Base-by-base conservation (phyloP, 208 protist species). In the Leishmania aethiopica region DNA sequence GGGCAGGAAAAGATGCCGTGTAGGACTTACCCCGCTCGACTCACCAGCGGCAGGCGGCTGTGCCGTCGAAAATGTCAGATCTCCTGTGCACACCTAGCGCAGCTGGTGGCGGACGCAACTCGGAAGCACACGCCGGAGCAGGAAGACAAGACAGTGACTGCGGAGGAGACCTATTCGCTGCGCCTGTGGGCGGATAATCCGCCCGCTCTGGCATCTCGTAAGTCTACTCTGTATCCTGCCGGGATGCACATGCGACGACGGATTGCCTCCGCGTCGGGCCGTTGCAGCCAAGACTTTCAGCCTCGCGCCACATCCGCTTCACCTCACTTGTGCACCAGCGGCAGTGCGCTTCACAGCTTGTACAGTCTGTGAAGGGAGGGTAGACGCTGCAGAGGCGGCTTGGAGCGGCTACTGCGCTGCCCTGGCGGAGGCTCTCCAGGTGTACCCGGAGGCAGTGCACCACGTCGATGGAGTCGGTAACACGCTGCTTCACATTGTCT, bases 401-500 rank as follows among this genome's bases (percentile, higher is more conserved):
- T 42, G 35, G 35, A 17, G 62, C 32, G 53, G 74, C 47, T 37
- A 74, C 62, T 55, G 73, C 13, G 64, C 40, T 28, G 49, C 80
- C 17, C 66, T 76, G 3, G 37, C 64, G 10, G 53, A 47, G 19
- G 8, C 64, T 11, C 37, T 75, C 3, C 64, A 59, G 49, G 40
- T 15, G 57, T 79, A 75, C 53, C 82, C 72, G 1, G 74, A 72
- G 19, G 51, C 74, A 13, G 76, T 85, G 45, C 60, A 73, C 42
- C 51, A 67, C 45, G 47, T 75, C 15, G 82, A 87, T 40, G 80
- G 77, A 35, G 32, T 55, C 11, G 85, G 83, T 37, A 83, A 88
- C 71, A 88, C 86, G n/a, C 66, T 84, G 47, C 79, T 90, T 35
- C 84, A 88, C 76, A n/a, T 83, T 51, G 73, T 66, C 62, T 89